phyloP scores from a whole-genome alignment of 2,329 filamentous ascomycete species.

The Neonectria ditissima region DNA sequence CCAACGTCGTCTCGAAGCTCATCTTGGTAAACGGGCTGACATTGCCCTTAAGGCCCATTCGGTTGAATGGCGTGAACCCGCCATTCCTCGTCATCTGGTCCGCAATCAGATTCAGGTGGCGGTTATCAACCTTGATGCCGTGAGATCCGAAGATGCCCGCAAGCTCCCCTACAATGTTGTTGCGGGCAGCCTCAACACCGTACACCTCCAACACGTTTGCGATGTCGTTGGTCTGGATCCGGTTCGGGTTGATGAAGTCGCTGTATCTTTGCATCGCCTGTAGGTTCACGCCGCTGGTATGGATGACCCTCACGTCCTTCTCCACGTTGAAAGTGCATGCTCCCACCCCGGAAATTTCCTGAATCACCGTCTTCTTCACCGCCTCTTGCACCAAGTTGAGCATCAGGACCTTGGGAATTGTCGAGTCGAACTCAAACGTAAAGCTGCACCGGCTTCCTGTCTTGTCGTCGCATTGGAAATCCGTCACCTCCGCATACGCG shows the following conservation, averaged over 20 bases:
- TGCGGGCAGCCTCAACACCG: constrained; percentile 92
- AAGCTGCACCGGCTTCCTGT: constrained; percentile 82
- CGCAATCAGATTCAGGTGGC: constrained; percentile 94
- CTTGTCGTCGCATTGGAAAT: constrained; percentile 83
- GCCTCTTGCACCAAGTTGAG: constrained; percentile 89
- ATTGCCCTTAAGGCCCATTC: constrained; percentile 86
- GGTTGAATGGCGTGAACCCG: constrained; percentile 90
- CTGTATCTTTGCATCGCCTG: constrained; percentile 90
- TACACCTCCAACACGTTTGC: constrained; percentile 86
- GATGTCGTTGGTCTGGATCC: constrained; percentile 92
- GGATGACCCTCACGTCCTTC: constrained; percentile 69
- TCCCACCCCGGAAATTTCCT: constrained; percentile 83
- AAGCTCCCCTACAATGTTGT: constrained; percentile 88
- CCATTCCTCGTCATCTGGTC: constrained; percentile 98
- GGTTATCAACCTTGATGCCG: constrained; percentile 90
- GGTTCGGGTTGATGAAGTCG: constrained; percentile 86
- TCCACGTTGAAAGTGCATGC: constrained; percentile 75
- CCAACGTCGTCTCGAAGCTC: constrained; percentile 98
- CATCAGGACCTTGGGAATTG: constrained; percentile 91
- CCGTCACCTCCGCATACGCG: constrained; percentile 74
- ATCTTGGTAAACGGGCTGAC: constrained; percentile 97
- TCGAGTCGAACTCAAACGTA: constrained; percentile 83
- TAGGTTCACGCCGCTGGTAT: constrained; percentile 89
- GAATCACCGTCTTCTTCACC: constrained; percentile 82
- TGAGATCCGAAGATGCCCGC: constrained; percentile 87